Percentiles rank a stretch among this genome's conserved stretches.
Evolutionary conservation across 164 flowering plant genomes (phyloP).

Genomic region (Euptelea pleiosperma): DNA sequence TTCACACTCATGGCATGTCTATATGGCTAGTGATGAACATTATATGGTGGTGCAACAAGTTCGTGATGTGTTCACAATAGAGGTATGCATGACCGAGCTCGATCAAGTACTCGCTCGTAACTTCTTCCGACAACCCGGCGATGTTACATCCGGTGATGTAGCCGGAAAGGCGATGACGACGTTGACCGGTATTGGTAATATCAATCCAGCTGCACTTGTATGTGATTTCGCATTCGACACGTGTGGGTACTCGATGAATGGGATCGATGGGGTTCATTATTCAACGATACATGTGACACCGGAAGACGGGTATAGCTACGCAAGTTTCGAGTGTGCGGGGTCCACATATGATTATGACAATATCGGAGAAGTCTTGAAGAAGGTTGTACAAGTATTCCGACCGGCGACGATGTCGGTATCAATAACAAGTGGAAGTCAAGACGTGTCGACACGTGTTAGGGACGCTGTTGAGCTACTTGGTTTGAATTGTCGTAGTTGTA

Average conservation of each 20-base stretch:
- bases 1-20: slow-evolving; percentile 80
- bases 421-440: slow-evolving; percentile 28
- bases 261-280: slow-evolving; percentile 57
- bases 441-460: slow-evolving; percentile 34
- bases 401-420: slow-evolving; percentile 72
- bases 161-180: slow-evolving; percentile 80
- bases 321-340: slow-evolving; percentile 81
- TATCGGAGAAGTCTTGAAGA: slow-evolving; percentile 37
- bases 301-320: slow-evolving; percentile 93
- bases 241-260: slow-evolving; percentile 98
- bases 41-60: background rate
- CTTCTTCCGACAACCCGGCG: slow-evolving; percentile 45
- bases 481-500: slow-evolving; percentile 48
- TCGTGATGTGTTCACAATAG: slow-evolving; percentile 47
- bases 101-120: slow-evolving; percentile 49
- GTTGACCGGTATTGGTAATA: slow-evolving; percentile 55
- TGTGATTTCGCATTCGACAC: slow-evolving; percentile 95
- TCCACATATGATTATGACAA: slow-evolving; percentile 33
- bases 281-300: slow-evolving; percentile 97
- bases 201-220: slow-evolving; percentile 44
- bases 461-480: slow-evolving; percentile 51
- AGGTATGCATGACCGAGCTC: slow-evolving; percentile 92
- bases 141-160: slow-evolving; percentile 38
- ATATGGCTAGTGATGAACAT: slow-evolving; percentile 45
- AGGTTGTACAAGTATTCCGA: slow-evolving; percentile 65